phyloP scores from a whole-genome alignment of 257 asterid genomes.

The Primulina tabacum region DNA sequence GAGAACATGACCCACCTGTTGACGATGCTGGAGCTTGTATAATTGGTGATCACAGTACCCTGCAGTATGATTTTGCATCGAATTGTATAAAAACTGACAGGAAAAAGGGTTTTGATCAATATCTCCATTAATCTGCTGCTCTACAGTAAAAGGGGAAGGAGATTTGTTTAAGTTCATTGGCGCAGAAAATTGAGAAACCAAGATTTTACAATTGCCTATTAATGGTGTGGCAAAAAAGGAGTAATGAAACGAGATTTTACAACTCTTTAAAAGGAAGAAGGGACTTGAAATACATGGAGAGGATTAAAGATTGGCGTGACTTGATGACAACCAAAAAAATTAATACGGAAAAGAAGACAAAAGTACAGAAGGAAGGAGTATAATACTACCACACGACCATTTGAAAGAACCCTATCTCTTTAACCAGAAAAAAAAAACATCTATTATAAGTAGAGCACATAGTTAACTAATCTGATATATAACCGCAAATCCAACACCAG shows the following conservation, averaged over 20 bases:
- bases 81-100: conserved; percentile 29
- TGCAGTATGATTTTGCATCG: conserved; percentile 33
- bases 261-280: conserved; percentile 30
- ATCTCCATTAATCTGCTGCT: conserved; percentile 22
- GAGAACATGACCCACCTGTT: conserved; percentile 25
- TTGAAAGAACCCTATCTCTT: conserved; percentile 61
- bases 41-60: conserved; percentile 22
- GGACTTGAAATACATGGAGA: neutral
- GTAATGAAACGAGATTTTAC: conserved; percentile 25
- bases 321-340: conserved; percentile 37
- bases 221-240: conserved; percentile 26
- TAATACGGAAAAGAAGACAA: conserved; percentile 32
- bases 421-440: neutral
- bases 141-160: conserved; percentile 30
- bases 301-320: conserved; percentile 51
- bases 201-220: neutral
- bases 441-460: too few species aligned
- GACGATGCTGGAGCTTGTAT: conserved; percentile 27
- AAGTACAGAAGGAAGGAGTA: conserved; percentile 35
- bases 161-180: conserved; percentile 29
- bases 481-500: neutral
- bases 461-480: neutral
- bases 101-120: conserved; percentile 27
- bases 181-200: neutral
- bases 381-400: conserved; percentile 68